phyloP scores from a whole-genome alignment of 2,329 filamentous ascomycete species.

The Fusarium sterilihyphosum region DNA sequence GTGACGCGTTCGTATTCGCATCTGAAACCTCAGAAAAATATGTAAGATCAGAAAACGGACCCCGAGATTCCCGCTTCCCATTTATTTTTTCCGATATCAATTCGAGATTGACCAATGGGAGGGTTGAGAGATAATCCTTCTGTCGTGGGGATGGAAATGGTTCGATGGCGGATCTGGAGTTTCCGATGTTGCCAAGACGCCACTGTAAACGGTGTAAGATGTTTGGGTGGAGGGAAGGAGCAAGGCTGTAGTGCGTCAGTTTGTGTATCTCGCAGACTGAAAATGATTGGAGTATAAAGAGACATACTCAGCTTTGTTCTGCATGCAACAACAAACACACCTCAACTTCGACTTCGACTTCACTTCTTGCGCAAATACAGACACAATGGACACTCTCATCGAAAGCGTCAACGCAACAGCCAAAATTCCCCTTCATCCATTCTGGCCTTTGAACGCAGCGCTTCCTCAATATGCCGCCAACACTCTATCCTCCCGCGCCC shows the following conservation, averaged over 20 bases:
- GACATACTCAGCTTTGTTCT: neutral
- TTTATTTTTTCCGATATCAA: neutral
- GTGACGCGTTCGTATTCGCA: slow-evolving; percentile 29
- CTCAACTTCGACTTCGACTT: neutral
- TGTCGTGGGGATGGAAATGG: slow-evolving; percentile 5
- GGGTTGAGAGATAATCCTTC: neutral
- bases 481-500: slow-evolving; percentile 64
- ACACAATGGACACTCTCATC: slow-evolving; percentile 26
- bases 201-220: neutral
- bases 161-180: slow-evolving; percentile 35
- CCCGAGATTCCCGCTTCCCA: slow-evolving; percentile 13
- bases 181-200: slow-evolving; percentile 28
- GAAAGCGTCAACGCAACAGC: slow-evolving; percentile 10
- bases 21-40: neutral
- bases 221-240: neutral
- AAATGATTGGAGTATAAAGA: neutral
- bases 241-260: neutral
- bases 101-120: slow-evolving; percentile 5
- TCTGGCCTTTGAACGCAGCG: slow-evolving; percentile 72
- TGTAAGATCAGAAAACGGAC: neutral
- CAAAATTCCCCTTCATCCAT: slow-evolving; percentile 64
- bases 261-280: neutral
- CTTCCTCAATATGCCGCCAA: slow-evolving; percentile 75
- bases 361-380: neutral
- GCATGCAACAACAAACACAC: neutral